These are phyloP conservation scores for Kurtzmaniella fragi DNA, from an alignment of 805 yeast genomes.

Conservation along the genomic window DNA sequence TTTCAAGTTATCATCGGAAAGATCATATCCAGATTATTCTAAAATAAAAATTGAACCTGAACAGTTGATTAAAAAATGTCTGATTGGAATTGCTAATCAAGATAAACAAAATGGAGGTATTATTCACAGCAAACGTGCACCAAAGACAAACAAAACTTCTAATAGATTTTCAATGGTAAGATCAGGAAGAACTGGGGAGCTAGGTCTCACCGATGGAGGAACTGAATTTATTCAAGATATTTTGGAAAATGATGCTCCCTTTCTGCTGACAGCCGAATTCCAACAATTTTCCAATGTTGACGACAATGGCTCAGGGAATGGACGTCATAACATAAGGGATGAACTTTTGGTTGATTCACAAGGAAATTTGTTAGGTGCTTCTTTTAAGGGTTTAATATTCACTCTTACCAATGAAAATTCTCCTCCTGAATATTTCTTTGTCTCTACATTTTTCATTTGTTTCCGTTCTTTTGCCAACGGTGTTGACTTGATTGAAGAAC, in stretches of 20 bases:
- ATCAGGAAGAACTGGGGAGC: conserved; percentile 46
- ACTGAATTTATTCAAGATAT: conserved; percentile 38
- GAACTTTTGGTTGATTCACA: conserved; percentile 51
- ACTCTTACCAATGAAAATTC: conserved; percentile 61
- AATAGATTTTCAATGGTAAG: conserved; percentile 49
- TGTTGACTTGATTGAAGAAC: conserved; percentile 59
- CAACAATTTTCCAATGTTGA: conserved; percentile 23
- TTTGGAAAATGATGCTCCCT: conserved; percentile 23
- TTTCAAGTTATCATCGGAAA: conserved; percentile 51
- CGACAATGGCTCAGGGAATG: conserved; percentile 6
- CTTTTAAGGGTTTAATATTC: conserved; percentile 62
- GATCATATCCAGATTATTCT: conserved; percentile 64
- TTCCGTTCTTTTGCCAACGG: conserved; percentile 70
- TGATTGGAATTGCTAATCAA: conserved; percentile 48
- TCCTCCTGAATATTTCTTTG: conserved; percentile 63
- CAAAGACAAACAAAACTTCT: conserved; percentile 13
- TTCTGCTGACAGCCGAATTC: conserved; percentile 32
- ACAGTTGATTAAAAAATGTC: conserved; percentile 56
- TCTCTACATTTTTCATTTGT: conserved; percentile 71
- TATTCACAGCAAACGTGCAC: neutral
- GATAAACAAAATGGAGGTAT: conserved; percentile 15
- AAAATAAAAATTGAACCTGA: conserved; percentile 53
- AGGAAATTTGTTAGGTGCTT: conserved; percentile 59
- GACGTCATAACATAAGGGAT: conserved; percentile 18
- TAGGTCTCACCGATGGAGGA: conserved; percentile 45